A percentile compares a stretch with the other conserved stretches of the same genome.
phyloP scores from a whole-genome alignment of 345 rosid species.

The Eucalyptus erythrocorys region DNA sequence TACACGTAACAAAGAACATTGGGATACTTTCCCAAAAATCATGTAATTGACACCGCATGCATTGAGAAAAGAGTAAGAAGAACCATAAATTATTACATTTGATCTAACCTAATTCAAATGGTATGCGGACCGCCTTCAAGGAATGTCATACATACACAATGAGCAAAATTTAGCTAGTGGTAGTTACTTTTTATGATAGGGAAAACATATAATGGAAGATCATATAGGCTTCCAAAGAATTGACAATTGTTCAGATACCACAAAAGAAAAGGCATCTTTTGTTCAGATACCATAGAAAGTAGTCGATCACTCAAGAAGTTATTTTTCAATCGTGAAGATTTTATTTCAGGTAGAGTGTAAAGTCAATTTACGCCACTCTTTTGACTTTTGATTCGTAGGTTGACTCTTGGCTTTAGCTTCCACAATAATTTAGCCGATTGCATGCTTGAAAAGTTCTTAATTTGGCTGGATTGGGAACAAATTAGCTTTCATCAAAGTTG shows the following conservation, averaged over 20 bases:
- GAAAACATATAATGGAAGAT: neutral
- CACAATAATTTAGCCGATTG: no score
- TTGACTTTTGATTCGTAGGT: no score
- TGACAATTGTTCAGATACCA: neutral
- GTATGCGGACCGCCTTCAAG: neutral
- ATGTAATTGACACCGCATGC: neutral
- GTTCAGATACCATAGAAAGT: no score
- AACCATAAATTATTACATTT: neutral
- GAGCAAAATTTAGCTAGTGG: neutral
- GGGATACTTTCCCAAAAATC: neutral
- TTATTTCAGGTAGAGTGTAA: no score
- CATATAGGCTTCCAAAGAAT: neutral
- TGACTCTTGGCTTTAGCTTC: no score
- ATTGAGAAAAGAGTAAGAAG: neutral
- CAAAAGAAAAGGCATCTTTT: neutral
- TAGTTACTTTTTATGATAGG: neutral
- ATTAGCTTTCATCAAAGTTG: no score
- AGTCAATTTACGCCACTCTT: no score
- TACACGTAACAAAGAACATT: neutral
- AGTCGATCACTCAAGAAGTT: no score
- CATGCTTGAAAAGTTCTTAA: no score
- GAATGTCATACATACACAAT: neutral
- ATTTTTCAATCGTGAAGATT: no score
- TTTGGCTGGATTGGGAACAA: no score
- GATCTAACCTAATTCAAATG: neutral